Evolutionary conservation across 139 green algal species (phyloP), one percentile per base, ranked within the genome.

Genomic region (Chlamydomonas sp.): DNA sequence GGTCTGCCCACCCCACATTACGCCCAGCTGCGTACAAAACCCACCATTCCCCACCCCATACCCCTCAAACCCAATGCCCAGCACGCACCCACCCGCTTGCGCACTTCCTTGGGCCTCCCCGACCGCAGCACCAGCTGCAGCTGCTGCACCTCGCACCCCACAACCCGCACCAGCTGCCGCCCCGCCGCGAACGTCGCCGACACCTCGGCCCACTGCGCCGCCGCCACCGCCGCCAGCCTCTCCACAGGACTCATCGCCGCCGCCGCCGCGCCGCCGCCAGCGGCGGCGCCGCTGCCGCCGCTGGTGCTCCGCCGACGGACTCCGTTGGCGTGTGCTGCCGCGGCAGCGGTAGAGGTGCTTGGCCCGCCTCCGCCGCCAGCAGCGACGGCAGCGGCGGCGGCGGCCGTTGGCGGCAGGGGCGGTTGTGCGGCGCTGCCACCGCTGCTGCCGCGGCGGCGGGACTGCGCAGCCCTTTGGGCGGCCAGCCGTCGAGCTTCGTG

Each of bases 81-180:
- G 9, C 64, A 9, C 69, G 31, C 31, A 49, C 82, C 18, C 83
- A 87, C 83, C 83, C 75, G 74, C 73, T 87, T 87, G 59, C 83
- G 72, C 6, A 87, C 83, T n/a, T 87, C 83, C 73, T 87, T 87
- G 61, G 80, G 83, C 15, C 80, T 62, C 73, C 83, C 83, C 72
- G 83, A 14, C 17, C 83, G 71, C 63, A 80, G 20, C 12, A 87
- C 66, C 15, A 74, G 83, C 83, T 71, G 31, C 72, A 73, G 72
- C 5, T 61, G 73, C 62, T 15, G 61, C 74, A 87, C 73, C 71
- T 87, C 83, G 63, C 83, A 81, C 2, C 57, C 83, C 72, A 81
- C 83, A 31, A 87, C 31, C 73, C 83, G 83, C 62, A 87, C 83
- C 80, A 86, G 61, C 69, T 86, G 81, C 71, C 73, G n/a, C 71